Evolutionary conservation across 2,329 filamentous ascomycete genomes (phyloP).

Genomic region (Trichophaea hybrida): DNA sequence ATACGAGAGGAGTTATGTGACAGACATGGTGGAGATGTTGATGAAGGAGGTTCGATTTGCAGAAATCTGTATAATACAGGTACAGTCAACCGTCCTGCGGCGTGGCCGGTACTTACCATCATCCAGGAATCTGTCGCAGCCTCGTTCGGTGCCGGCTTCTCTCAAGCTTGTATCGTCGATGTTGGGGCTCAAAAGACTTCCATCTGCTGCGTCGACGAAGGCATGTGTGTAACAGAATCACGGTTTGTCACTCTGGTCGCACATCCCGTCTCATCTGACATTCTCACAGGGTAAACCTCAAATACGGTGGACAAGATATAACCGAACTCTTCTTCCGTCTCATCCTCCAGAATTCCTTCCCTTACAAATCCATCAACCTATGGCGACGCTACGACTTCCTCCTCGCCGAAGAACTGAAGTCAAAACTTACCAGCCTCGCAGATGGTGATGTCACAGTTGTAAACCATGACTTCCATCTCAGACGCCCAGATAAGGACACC

Average conservation of each 20-base stretch:
- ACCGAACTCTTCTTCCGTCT: slow-evolving; percentile 93
- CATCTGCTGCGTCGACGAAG: slow-evolving; percentile 91
- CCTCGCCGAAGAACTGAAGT: slow-evolving; percentile 88
- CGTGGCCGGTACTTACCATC: slow-evolving; percentile 8
- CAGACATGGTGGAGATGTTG: slow-evolving; percentile 66
- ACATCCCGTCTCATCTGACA: not conserved
- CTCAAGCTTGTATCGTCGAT: slow-evolving; percentile 86
- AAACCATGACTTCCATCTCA: slow-evolving; percentile 76
- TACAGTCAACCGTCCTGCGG: slow-evolving; percentile 2
- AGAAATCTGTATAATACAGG: slow-evolving; percentile 78
- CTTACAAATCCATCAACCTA: slow-evolving; percentile 88
- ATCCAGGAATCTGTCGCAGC: slow-evolving; percentile 68
- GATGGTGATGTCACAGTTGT: slow-evolving; percentile 82
- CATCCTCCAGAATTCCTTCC: slow-evolving; percentile 93
- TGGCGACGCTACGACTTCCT: slow-evolving; percentile 81
- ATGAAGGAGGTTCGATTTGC: slow-evolving; percentile 83
- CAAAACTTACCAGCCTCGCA: slow-evolving; percentile 79
- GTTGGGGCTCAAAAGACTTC: slow-evolving; percentile 96
- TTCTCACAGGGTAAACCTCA: slow-evolving; percentile 54
- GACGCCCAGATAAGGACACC: slow-evolving; percentile 75
- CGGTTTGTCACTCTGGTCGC: slow-evolving; percentile 33
- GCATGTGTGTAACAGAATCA: slow-evolving; percentile 86
- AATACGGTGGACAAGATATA: slow-evolving; percentile 82
- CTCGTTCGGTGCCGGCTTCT: slow-evolving; percentile 88
- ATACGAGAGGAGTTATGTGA: slow-evolving; percentile 88